Percentiles rank a stretch among this genome's conserved stretches.
phyloP scores from a whole-genome alignment of 805 yeast genomes.

The Candida golubevii region DNA sequence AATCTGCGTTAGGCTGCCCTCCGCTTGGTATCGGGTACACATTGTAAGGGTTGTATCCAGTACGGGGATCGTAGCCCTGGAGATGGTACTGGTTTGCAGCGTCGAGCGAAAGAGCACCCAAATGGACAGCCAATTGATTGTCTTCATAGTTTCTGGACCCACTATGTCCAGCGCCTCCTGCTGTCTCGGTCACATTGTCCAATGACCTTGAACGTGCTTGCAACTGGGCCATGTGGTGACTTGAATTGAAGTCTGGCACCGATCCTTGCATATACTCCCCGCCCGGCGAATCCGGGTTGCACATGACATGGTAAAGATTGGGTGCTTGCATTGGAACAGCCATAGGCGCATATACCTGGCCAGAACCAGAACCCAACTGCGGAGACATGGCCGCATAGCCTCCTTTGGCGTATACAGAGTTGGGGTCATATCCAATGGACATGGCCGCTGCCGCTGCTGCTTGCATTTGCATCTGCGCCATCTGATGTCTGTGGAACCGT shows the following conservation, averaged over 20 bases:
- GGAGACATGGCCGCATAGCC: background rate
- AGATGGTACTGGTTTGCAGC: slow-evolving; percentile 1
- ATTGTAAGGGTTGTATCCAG: background rate
- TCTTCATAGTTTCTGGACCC: background rate
- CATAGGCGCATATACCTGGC: slow-evolving; percentile 9
- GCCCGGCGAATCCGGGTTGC: slow-evolving; percentile 3
- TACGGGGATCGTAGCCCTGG: background rate
- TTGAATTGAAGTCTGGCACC: background rate
- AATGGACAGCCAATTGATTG: slow-evolving; percentile 5
- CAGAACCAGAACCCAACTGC: background rate
- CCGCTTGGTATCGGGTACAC: background rate
- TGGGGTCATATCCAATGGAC: slow-evolving; percentile 35
- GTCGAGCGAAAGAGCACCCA: slow-evolving; percentile 5
- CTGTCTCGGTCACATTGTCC: slow-evolving; percentile 2
- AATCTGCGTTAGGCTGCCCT: no score
- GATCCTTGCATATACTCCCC: background rate
- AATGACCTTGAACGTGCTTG: slow-evolving; percentile 4
- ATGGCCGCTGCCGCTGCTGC: slow-evolving; percentile 16
- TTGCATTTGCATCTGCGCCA: slow-evolving; percentile 34
- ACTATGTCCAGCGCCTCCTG: background rate
- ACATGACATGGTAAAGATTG: slow-evolving; percentile 6
- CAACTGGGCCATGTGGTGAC: background rate
- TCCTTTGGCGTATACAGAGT: slow-evolving; percentile 20
- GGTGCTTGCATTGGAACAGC: slow-evolving; percentile 12
- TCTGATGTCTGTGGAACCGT: slow-evolving; percentile 20